Percentiles rank a stretch among this genome's conserved stretches.
phyloP scores from a whole-genome alignment of 345 rosid species.

The Gossypium ekmanianum region DNA sequence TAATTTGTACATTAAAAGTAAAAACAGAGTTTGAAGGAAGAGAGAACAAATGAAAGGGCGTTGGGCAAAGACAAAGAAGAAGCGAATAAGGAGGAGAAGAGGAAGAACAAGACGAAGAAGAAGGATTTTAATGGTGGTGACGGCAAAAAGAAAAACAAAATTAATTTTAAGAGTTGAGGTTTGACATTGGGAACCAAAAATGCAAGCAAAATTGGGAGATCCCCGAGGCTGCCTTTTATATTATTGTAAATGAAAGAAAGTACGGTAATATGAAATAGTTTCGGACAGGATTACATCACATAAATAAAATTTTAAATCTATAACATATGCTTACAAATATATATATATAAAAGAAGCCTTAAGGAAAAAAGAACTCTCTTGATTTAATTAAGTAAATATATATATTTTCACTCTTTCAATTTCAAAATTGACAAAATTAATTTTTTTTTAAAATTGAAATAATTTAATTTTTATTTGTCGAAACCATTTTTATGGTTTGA shows the following conservation, averaged over 20 bases:
- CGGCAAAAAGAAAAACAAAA: neutral
- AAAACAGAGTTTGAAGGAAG: neutral
- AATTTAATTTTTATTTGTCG: too few species aligned
- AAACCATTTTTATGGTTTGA: too few species aligned
- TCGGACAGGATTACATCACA: neutral
- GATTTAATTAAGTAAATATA: too few species aligned
- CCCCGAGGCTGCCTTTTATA: neutral
- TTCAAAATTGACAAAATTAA: too few species aligned
- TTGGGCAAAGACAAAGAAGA: neutral
- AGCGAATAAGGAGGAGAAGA: neutral
- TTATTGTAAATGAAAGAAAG: neutral
- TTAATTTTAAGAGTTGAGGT: neutral
- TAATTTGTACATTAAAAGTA: constrained; percentile 6
- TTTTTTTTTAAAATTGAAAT: too few species aligned
- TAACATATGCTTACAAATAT: neutral
- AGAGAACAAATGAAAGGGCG: neutral
- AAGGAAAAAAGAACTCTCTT: too few species aligned
- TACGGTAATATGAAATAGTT: neutral
- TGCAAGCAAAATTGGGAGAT: neutral
- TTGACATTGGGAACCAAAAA: constrained; percentile 8
- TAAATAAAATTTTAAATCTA: too few species aligned
- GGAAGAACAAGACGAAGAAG: neutral
- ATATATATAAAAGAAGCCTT: neutral
- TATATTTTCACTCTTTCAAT: too few species aligned
- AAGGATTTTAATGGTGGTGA: constrained; percentile 5